A percentile compares a stretch with the other conserved stretches of the same genome.
Conservation (phyloP, 306 rosid genomes). For the Prunus salicina region DNA sequence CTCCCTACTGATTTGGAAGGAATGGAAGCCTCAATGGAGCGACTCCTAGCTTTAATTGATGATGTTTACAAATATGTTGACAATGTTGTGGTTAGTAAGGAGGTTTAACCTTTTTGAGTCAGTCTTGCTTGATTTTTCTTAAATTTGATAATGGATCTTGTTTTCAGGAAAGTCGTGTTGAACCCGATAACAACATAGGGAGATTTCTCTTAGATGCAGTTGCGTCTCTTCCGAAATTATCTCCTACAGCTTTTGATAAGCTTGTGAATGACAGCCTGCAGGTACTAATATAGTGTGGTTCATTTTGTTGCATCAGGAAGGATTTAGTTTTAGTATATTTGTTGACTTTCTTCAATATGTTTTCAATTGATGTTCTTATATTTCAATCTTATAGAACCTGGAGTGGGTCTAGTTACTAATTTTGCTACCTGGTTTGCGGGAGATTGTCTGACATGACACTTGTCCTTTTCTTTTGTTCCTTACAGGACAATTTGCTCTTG, state of each 20-base stretch:
- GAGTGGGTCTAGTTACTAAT: not conserved
- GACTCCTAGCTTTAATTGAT: constrained; percentile 72
- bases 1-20: constrained; percentile 96
- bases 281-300: constrained; percentile 35
- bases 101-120: not conserved
- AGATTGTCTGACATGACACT: not conserved
- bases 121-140: not conserved
- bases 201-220: constrained; percentile 62
- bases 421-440: not conserved
- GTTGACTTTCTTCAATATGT: not conserved
- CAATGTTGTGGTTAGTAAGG: constrained; percentile 68
- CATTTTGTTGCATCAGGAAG: not conserved
- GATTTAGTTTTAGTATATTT: not conserved
- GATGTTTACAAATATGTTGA: constrained; percentile 92
- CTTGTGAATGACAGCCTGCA: constrained; percentile 76
- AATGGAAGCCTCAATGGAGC: constrained; percentile 96
- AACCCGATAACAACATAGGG: constrained; percentile 74
- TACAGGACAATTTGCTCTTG: constrained; percentile 82
- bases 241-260: constrained; percentile 70
- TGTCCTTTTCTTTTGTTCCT: not conserved
- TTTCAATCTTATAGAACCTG: not conserved
- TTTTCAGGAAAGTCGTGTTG: constrained; percentile 70
- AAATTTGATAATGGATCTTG: not conserved
- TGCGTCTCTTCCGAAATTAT: constrained; percentile 71
- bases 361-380: not conserved